Conservation (phyloP, 2,329 filamentous ascomycete genomes). For the Podosphaera fusca region DNA sequence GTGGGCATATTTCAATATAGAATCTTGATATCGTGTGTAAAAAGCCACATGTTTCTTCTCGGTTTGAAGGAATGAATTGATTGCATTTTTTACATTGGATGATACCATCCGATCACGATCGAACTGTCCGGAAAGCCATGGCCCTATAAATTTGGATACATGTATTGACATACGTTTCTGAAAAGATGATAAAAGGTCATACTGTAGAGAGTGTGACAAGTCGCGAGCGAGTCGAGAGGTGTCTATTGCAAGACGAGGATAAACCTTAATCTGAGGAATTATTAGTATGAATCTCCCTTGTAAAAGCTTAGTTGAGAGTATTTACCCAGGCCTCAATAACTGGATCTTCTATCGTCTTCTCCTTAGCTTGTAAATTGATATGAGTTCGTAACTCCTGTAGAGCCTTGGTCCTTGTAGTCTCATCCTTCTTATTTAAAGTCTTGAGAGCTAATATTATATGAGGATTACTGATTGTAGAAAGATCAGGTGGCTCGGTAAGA, state of each 20-base stretch:
- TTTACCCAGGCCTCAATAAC: slow-evolving; percentile 76
- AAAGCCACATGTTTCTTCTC: slow-evolving; percentile 58
- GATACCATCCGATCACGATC: slow-evolving; percentile 62
- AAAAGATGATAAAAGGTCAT: slow-evolving; percentile 33
- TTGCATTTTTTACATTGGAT: slow-evolving; percentile 52
- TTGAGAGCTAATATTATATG: slow-evolving; percentile 80
- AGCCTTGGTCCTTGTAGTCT: slow-evolving; percentile 73
- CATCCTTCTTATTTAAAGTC: slow-evolving; percentile 79
- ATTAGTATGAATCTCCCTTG: not conserved
- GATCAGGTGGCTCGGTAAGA: slow-evolving; percentile 63
- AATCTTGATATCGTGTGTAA: slow-evolving; percentile 58
- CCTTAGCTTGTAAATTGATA: slow-evolving; percentile 29
- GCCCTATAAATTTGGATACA: slow-evolving; percentile 53
- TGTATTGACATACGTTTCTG: slow-evolving; percentile 68
- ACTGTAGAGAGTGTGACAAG: slow-evolving; percentile 54
- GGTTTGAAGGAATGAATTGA: slow-evolving; percentile 52
- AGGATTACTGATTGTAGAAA: slow-evolving; percentile 53
- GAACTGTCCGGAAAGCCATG: slow-evolving; percentile 81
- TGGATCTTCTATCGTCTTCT: slow-evolving; percentile 46
- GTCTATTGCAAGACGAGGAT: slow-evolving; percentile 77
- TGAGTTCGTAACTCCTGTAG: slow-evolving; percentile 61
- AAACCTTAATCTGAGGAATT: slow-evolving; percentile 45
- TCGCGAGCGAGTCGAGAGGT: slow-evolving; percentile 72
- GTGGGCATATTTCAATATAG: slow-evolving; percentile 62
- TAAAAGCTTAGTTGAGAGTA: slow-evolving; percentile 8